Evolutionary conservation across 192 early-diverging fungal genomes (phyloP), one percentile per base, ranked within the genome.

Genomic region (Coemansia sp.): DNA sequence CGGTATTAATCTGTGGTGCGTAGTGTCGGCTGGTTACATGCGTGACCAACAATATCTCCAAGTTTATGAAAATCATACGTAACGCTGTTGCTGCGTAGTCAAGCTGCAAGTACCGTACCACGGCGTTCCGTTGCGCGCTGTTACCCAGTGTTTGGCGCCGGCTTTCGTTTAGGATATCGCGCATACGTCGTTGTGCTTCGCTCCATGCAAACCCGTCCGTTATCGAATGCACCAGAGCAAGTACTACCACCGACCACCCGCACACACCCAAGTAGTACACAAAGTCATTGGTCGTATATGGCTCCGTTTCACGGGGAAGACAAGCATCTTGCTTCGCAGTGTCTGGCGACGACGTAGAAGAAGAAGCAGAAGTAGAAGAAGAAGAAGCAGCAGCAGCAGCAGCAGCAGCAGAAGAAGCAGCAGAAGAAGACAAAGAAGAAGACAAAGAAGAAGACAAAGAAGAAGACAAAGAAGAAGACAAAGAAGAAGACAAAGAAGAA

Each of bases 1-100:
- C 21, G 23, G 28, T 21, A 45, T 66, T 66, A 57, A 66, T 58
- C 23, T 55, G 57, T 23, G 65, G 65, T 6, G 65, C 65, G 15
- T 57, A 66, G 45, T 46, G n/a, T 2, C 43, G 10, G 3, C 13
- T 40, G 8, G 46, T 39, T 15, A 59, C 9, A n/a, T 59, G 51
- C 28, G 39, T 34, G 2, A 15, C 18, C 16, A 51, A 16, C 20
- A 33, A 28, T 13, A 30, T 31, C 29, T 66, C 57, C 8, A 66
- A 1, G 20, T 26, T 29, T 2, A 66, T 30, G 4, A 66, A 3
- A 1, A 25, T 2, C 31, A 49, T 42, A 15, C 57, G 55, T 4
- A 35, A 33, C 3, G 37, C 43, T 49, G 42, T 18, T 16, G 39
- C 5, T 2, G 42, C 25, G 26, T 59, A 58, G 21, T 66, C 65